Base-by-base conservation (phyloP, 2,329 filamentous ascomycete genomes). In the Epichloe brachyelytri region DNA sequence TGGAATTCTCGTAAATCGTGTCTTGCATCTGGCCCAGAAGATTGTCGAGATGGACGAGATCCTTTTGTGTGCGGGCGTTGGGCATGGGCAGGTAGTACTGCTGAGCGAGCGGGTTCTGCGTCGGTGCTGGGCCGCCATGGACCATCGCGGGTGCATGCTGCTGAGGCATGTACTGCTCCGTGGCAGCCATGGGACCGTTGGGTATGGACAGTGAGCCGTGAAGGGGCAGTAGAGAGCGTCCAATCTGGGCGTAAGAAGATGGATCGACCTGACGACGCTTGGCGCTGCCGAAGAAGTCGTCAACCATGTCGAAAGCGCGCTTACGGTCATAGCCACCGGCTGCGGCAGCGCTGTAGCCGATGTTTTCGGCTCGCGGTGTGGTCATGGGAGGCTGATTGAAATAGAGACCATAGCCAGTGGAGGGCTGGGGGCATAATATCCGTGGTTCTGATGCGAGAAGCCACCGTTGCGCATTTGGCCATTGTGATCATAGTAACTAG, bases 11-110 rank as follows among this genome's bases (percentile, higher is more conserved):
- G 65, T 97, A 97, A 46, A 97, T 88, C 44, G 91, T 96, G 57
- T 85, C 83, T 70, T 96, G 90, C 76, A 97, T 91, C 70, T 96
- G 88, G 70, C 95, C 89, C 51, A 98, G 79, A 66, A 97, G 87
- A 63, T 89, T 86, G 66, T 97, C 93, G 62, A 97, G 90, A 65
- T 95, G 89, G 65, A 95, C 74, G 43, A 98, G 76, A 65, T 98
- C 93, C 65, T 82, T 89, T 77, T 97, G 95, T 46, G 90, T 96
- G 63, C 91, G 83, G 51, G 94, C 77, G 61, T 89, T 94, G 46
- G 83, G 82, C 74, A 95, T 88, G 10, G 89, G 82, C 50, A 93
- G 88, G 53, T 96, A 76, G 55, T 88, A 88, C 71, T 96, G 95
- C 62, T 90, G 87, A 10, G 67, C 66, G 47, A 70, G 57, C 15